These are phyloP conservation scores for Zygoascus biomembranicola DNA, from an alignment of 805 yeast species.

Conservation along the genomic window DNA sequence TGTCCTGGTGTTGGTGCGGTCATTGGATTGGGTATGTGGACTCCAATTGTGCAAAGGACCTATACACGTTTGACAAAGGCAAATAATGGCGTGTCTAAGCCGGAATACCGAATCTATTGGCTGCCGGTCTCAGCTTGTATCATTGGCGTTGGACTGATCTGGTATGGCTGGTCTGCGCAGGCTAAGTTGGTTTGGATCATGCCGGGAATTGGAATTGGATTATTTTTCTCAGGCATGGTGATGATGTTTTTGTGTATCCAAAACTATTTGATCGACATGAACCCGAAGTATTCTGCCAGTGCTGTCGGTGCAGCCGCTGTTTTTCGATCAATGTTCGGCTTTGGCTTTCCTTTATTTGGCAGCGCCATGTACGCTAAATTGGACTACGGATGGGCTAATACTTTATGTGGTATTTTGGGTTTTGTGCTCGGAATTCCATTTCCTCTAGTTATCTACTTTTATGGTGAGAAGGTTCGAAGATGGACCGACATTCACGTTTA, in stretches of 20 bases:
- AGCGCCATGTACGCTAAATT: constrained; percentile 44
- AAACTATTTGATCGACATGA: constrained; percentile 63
- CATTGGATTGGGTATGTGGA: constrained; percentile 43
- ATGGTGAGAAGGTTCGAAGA: constrained; percentile 50
- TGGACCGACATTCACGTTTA: constrained; percentile 51
- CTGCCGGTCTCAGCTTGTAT: constrained; percentile 42
- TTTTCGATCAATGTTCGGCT: constrained; percentile 60
- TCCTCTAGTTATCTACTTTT: constrained; percentile 48
- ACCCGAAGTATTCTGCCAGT: constrained; percentile 60
- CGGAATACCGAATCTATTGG: constrained; percentile 52
- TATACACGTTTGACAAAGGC: constrained; percentile 32
- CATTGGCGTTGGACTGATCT: constrained; percentile 52
- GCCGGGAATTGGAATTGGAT: constrained; percentile 51
- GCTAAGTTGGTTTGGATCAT: constrained; percentile 50
- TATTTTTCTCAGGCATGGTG: constrained; percentile 52
- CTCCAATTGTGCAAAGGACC: constrained; percentile 35
- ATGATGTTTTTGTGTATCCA: constrained; percentile 63
- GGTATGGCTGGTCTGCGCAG: constrained; percentile 69
- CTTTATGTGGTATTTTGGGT: constrained; percentile 51
- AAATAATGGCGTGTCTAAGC: constrained; percentile 49
- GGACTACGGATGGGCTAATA: constrained; percentile 67
- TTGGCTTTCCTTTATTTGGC: constrained; percentile 61
- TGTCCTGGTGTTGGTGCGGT: constrained; percentile 49
- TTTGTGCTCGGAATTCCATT: constrained; percentile 53
- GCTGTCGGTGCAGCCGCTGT: constrained; percentile 62